Base-by-base conservation (phyloP, 306 rosid species). In the Arachis hypogaea region DNA sequence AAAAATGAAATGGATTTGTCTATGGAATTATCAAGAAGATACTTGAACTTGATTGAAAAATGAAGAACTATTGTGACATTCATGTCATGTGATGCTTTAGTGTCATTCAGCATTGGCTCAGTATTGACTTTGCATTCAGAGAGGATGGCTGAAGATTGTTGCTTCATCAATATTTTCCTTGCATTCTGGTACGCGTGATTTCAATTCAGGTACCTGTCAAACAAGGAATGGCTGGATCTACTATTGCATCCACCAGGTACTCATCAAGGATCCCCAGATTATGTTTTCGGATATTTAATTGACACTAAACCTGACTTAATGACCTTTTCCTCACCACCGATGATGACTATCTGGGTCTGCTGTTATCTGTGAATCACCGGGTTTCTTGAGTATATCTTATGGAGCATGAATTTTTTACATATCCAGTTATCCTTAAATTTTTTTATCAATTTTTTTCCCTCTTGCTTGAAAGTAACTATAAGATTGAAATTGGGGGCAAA, bases 1-100 rank as follows among this genome's bases (percentile, higher is more conserved):
- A 49, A 66, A 42, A 85, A 85, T 51, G 80, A 50, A 68, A 60
- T 11, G 5, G 92, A 52, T 58, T 49, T 86, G 85, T 88, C 88
- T 72, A 66, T 58, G 69, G 88, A 86, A 12, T 86, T 93, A 77
- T 74, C 58, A 67, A 81, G 46, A 69, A 77, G 74, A 73, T 82
- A 80, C 77, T 76, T 68, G 36, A 73, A 82, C 69, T 62, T 84
- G 63, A 58, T 69, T 42, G 73, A 65, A 56, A 73, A 73, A 10
- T 84, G 74, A 77, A 69, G 6, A 11, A 49, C 3, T 29, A 47
- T 73, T 59, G 28, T 64, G 52, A 59, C 57, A 61, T 68, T 68
- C 63, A 43, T 30, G 46, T 59, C 49, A 50, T 46, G 47, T 40
- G 10, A 22, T 74, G 52, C 7, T 18, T 61, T 43, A 14, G 11